These are phyloP conservation scores for Carallia pectinifolia DNA, from an alignment of 345 rosid genomes.

Conservation along the genomic window DNA sequence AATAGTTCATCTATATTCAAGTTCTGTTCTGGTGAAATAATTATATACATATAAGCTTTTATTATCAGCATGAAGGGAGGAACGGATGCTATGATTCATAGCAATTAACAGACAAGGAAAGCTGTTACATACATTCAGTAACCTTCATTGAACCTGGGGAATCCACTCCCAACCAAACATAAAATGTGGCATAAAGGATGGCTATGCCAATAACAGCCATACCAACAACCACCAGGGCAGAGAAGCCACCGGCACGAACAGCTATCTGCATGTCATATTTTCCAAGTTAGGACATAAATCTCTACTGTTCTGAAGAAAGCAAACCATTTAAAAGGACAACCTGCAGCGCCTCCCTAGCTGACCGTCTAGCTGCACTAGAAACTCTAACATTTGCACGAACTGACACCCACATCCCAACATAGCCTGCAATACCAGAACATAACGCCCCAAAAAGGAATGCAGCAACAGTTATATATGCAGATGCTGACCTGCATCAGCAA, in stretches of 20 bases:
- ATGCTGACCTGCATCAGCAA: constrained; percentile 56
- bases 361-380: constrained; percentile 97
- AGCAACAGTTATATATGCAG: constrained; percentile 91
- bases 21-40: too few relatives aligned
- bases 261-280: constrained; percentile 57
- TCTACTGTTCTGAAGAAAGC: constrained; percentile 16
- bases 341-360: constrained; percentile 99
- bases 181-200: constrained; percentile 85
- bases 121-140: constrained; percentile 69
- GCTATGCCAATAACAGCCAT: constrained; percentile 98
- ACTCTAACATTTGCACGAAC: constrained; percentile 99
- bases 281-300: constrained; percentile 27
- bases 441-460: constrained; percentile 93
- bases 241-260: constrained; percentile 98
- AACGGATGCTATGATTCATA: neutral
- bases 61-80: too few relatives aligned
- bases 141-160: constrained; percentile 85
- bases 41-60: too few relatives aligned
- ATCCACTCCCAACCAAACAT: constrained; percentile 90
- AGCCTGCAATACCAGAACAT: constrained; percentile 94
- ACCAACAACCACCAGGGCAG: constrained; percentile 98
- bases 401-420: constrained; percentile 99
- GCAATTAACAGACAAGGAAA: constrained; percentile 10
- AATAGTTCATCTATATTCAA: too few relatives aligned
- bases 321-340: constrained; percentile 38